A percentile compares a stretch with the other conserved stretches of the same genome.
These are phyloP conservation scores for Lachancea dasiensis DNA, from an alignment of 805 yeast species.

Conservation along the genomic window DNA sequence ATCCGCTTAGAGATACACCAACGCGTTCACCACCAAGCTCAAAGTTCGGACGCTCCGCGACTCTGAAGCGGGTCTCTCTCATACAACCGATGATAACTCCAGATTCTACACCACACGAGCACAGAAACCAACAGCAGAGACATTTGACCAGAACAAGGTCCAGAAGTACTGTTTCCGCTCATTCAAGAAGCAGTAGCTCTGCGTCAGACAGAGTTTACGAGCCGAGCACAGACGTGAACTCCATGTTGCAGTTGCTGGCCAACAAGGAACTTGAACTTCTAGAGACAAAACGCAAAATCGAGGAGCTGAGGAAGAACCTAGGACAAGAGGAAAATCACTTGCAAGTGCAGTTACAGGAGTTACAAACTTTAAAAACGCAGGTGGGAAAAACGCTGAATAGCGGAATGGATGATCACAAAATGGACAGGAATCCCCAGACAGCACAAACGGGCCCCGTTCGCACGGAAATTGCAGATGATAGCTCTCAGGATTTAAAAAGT, in stretches of 20 bases:
- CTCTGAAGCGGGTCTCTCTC: slow-evolving; percentile 9
- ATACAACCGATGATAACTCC: slow-evolving; percentile 11
- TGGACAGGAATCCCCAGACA: neutral
- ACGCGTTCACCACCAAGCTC: neutral
- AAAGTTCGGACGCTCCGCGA: slow-evolving; percentile 7
- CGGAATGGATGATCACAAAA: slow-evolving; percentile 7
- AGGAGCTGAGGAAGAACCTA: slow-evolving; percentile 40
- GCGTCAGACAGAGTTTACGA: slow-evolving; percentile 11
- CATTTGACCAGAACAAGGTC: slow-evolving; percentile 19
- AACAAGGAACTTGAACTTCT: slow-evolving; percentile 62
- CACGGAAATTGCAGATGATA: too few relatives aligned
- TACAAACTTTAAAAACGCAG: slow-evolving; percentile 31
- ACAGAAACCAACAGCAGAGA: slow-evolving; percentile 1
- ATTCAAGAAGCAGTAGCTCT: slow-evolving; percentile 17
- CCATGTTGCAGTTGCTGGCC: slow-evolving; percentile 55
- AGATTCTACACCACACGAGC: slow-evolving; percentile 6
- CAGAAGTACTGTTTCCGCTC: slow-evolving; percentile 18
- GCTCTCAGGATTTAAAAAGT: neutral
- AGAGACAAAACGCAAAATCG: slow-evolving; percentile 54
- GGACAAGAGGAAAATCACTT: slow-evolving; percentile 47
- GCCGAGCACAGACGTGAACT: slow-evolving; percentile 38
- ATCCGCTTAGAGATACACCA: slow-evolving; percentile 8
- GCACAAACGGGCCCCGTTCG: too few relatives aligned
- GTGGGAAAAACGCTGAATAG: slow-evolving; percentile 24
- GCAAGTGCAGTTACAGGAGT: slow-evolving; percentile 35